A percentile compares a stretch with the other conserved stretches of the same genome.
These are phyloP conservation scores for Neurospora sp. DNA, from an alignment of 495 filamentous ascomycete genomes.

Conservation along the genomic window DNA sequence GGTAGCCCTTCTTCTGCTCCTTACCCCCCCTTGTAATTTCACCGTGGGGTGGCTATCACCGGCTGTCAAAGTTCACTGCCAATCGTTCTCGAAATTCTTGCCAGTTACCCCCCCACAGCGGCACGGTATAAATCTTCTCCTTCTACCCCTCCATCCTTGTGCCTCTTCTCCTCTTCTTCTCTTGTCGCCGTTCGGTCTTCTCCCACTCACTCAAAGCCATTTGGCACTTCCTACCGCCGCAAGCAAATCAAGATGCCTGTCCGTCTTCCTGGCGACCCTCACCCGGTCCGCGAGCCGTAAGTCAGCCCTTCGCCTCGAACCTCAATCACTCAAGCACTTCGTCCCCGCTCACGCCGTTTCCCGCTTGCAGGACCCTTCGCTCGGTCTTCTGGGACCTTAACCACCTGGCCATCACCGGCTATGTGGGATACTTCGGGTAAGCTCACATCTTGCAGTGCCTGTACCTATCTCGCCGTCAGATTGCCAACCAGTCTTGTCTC, in stretches of 20 bases:
- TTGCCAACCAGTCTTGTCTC: neutral
- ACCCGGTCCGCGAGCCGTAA: neutral
- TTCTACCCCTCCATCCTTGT: neutral
- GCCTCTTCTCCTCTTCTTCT: neutral
- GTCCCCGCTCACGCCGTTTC: neutral
- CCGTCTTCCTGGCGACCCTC: neutral
- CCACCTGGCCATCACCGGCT: neutral
- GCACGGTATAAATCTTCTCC: neutral
- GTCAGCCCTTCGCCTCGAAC: neutral
- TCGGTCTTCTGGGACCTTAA: neutral
- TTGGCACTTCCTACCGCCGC: neutral
- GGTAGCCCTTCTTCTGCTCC: neutral
- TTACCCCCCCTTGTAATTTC: neutral
- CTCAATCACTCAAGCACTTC: neutral
- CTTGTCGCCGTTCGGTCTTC: neutral
- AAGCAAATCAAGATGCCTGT: neutral
- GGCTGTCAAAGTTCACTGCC: neutral
- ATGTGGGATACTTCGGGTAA: neutral
- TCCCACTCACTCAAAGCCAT: neutral
- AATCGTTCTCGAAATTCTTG: neutral
- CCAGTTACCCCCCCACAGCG: neutral
- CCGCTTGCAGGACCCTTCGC: neutral
- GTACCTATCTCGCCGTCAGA: neutral
- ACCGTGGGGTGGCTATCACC: neutral
- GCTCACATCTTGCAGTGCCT: no score